Percentiles rank a stretch among this genome's conserved stretches.
Evolutionary conservation across 2,329 filamentous ascomycete species (phyloP).

Genomic region (Curvularia hawaiiensis): DNA sequence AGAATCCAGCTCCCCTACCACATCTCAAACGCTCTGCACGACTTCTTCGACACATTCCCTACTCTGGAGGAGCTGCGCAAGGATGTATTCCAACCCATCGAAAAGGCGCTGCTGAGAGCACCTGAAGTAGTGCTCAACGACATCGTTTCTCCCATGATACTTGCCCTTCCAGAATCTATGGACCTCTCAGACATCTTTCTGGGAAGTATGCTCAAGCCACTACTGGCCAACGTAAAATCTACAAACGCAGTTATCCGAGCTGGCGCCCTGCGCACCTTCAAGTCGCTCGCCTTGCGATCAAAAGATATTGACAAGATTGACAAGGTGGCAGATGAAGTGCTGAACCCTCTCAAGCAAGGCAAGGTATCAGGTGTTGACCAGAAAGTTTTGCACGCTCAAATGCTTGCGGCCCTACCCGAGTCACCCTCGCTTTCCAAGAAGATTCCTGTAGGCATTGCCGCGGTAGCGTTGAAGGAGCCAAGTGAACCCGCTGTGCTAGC

Average conservation of each 20-base stretch:
- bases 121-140: slow-evolving; percentile 88
- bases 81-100: slow-evolving; percentile 78
- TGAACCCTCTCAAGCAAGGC: slow-evolving; percentile 77
- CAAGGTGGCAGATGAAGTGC: slow-evolving; percentile 76
- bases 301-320: slow-evolving; percentile 63
- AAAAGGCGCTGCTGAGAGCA: slow-evolving; percentile 86
- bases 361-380: slow-evolving; percentile 88
- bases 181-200: slow-evolving; percentile 79
- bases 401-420: slow-evolving; percentile 64
- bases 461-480: slow-evolving; percentile 79
- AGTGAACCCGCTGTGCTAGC: slow-evolving; percentile 82
- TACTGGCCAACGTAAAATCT: slow-evolving; percentile 90
- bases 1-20: slow-evolving; percentile 72
- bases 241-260: slow-evolving; percentile 78
- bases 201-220: slow-evolving; percentile 77
- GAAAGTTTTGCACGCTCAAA: slow-evolving; percentile 79
- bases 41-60: slow-evolving; percentile 82
- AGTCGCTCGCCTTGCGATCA: slow-evolving; percentile 68
- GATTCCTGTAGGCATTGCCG: slow-evolving; percentile 68
- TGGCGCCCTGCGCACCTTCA: slow-evolving; percentile 77
- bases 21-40: slow-evolving; percentile 72
- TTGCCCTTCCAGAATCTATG: slow-evolving; percentile 69
- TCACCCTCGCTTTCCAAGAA: slow-evolving; percentile 68
- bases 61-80: slow-evolving; percentile 75
- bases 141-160: slow-evolving; percentile 74